phyloP scores from a whole-genome alignment of 306 rosid genomes.

The Arachis stenosperma region DNA sequence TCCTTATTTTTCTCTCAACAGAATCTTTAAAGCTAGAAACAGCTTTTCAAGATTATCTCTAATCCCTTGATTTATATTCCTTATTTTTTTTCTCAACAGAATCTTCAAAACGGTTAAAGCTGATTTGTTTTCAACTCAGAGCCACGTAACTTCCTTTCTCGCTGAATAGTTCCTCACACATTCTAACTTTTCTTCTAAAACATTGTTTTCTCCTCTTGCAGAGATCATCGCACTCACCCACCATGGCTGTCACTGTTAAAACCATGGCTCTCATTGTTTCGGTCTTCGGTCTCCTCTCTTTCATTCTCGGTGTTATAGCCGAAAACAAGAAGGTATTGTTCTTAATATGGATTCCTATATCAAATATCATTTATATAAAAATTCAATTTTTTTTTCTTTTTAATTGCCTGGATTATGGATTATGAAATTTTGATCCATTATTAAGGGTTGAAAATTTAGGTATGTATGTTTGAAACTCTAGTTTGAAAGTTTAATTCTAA shows the following conservation, averaged over 20 bases:
- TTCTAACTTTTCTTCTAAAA: neutral
- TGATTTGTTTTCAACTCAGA: no score
- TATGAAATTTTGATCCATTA: neutral
- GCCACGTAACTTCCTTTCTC: no score
- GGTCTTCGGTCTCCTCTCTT: slow-evolving; percentile 33
- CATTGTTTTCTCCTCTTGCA: slow-evolving; percentile 13
- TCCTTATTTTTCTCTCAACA: no score
- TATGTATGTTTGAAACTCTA: neutral
- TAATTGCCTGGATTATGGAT: neutral
- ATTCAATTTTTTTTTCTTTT: neutral
- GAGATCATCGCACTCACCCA: neutral
- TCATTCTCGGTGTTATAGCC: slow-evolving; percentile 49
- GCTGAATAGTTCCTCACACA: neutral
- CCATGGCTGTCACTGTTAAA: slow-evolving; percentile 39
- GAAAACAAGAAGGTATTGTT: slow-evolving; percentile 51
- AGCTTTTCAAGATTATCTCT: no score
- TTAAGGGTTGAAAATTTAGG: neutral
- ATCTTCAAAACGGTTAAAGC: no score
- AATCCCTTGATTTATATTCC: neutral
- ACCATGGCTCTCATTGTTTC: slow-evolving; percentile 38
- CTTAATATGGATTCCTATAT: neutral
- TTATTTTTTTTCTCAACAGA: neutral
- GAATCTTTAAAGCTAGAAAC: no score
- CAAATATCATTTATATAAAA: no score
- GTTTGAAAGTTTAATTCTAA: no score